A percentile compares a stretch with the other conserved stretches of the same genome.
phyloP scores from a whole-genome alignment of 495 filamentous ascomycete species.

The Daldinia concentrica region DNA sequence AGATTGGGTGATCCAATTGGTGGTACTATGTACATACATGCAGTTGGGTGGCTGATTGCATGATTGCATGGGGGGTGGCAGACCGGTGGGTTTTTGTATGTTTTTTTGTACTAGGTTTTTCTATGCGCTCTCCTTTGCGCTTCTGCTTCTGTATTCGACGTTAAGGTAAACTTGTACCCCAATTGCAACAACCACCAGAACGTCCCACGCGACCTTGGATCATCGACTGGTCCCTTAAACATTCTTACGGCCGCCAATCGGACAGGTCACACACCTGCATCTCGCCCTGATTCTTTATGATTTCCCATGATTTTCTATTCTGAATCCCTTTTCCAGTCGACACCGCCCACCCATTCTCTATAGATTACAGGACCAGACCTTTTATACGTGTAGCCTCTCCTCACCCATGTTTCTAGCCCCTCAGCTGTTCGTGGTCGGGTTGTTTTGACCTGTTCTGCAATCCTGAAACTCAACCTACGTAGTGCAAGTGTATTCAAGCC shows the following conservation, averaged over 20 bases:
- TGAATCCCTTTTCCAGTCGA: constrained; percentile 25
- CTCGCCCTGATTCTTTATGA: constrained; percentile 22
- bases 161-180: constrained; percentile 22
- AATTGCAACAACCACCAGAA: constrained; percentile 25
- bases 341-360: constrained; percentile 26
- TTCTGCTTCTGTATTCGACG: neutral
- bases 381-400: constrained; percentile 40
- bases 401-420: constrained; percentile 31
- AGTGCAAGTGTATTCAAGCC: constrained; percentile 22
- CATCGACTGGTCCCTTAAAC: constrained; percentile 41
- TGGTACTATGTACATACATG: neutral
- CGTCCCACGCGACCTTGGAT: constrained; percentile 41
- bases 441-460: constrained; percentile 23
- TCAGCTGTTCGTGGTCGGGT: constrained; percentile 30
- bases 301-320: constrained; percentile 15
- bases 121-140: neutral
- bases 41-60: constrained; percentile 13
- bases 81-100: neutral
- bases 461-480: constrained; percentile 29
- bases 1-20: constrained; percentile 34
- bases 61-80: neutral
- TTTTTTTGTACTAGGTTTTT: neutral
- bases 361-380: constrained; percentile 25
- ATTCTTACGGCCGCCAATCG: constrained; percentile 36
- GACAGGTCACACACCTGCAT: constrained; percentile 38